These are phyloP conservation scores for Saturnispora diversa DNA, from an alignment of 805 yeast genomes.

Conservation along the genomic window DNA sequence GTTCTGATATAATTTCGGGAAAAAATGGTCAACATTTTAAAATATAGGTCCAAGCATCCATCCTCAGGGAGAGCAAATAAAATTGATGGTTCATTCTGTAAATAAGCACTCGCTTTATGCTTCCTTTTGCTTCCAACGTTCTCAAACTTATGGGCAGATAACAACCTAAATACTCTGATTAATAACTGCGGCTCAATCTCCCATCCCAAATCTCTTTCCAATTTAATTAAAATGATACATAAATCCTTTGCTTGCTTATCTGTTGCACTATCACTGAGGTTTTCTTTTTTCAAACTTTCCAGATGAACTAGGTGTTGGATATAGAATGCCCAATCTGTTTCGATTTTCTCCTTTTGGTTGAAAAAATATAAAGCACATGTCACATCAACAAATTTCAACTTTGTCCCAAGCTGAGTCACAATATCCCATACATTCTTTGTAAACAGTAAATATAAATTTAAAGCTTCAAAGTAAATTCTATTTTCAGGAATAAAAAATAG, in stretches of 20 bases:
- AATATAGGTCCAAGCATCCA: constrained; percentile 28
- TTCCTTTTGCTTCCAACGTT: constrained; percentile 19
- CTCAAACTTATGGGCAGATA: constrained; percentile 24
- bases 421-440: constrained; percentile 24
- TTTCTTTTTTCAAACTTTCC: neutral
- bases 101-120: constrained; percentile 12
- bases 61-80: constrained; percentile 17
- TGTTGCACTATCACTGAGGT: neutral
- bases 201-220: constrained; percentile 24
- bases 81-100: constrained; percentile 14
- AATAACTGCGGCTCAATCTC: constrained; percentile 26
- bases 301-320: constrained; percentile 14
- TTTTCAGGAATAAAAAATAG: constrained; percentile 14
- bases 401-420: constrained; percentile 15
- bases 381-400: constrained; percentile 16
- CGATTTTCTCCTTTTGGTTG: constrained; percentile 19
- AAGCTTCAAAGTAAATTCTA: constrained; percentile 19
- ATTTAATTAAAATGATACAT: constrained; percentile 18
- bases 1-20: constrained; percentile 10
- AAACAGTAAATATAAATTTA: constrained; percentile 17
- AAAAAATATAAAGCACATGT: constrained; percentile 23
- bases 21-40: constrained; percentile 24
- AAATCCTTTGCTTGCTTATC: constrained; percentile 14
- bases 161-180: constrained; percentile 23
- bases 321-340: constrained; percentile 28